Conservation (phyloP, 192 early-diverging fungal species). For the Podila horticola region DNA sequence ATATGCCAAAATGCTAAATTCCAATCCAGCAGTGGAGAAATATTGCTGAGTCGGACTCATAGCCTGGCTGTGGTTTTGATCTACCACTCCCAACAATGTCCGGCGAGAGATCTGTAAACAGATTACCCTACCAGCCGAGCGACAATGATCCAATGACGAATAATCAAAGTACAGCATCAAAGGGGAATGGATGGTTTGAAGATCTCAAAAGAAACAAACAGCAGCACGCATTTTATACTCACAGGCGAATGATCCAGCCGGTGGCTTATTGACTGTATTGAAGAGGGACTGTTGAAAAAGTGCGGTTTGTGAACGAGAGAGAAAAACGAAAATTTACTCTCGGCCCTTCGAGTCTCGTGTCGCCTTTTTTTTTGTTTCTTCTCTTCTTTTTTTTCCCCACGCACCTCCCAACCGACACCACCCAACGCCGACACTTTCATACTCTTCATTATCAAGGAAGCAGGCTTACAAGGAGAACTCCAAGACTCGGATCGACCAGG, state of each 20-base stretch:
- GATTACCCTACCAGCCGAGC: slow-evolving; percentile 45
- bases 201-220: background rate
- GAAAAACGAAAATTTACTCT: too few relatives aligned
- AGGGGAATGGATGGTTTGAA: slow-evolving; percentile 34
- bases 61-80: slow-evolving; percentile 44
- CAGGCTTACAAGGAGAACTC: too few relatives aligned
- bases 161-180: slow-evolving; percentile 52
- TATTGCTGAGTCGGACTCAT: slow-evolving; percentile 52
- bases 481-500: background rate
- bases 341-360: too few relatives aligned
- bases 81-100: slow-evolving; percentile 46
- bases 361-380: slow-evolving; percentile 5
- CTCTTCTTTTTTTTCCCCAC: background rate
- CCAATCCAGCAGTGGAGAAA: slow-evolving; percentile 43
- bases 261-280: background rate
- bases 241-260: background rate
- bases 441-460: too few relatives aligned
- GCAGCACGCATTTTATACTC: background rate
- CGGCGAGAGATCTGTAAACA: slow-evolving; percentile 22
- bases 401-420: background rate
- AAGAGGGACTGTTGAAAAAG: background rate
- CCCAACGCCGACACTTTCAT: too few relatives aligned
- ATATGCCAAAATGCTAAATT: slow-evolving; percentile 48
- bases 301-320: too few relatives aligned
- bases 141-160: slow-evolving; percentile 47